Evolutionary conservation across 805 yeast genomes (phyloP), one percentile per base, ranked within the genome.

Genomic region (Metschnikowia shivogae): DNA sequence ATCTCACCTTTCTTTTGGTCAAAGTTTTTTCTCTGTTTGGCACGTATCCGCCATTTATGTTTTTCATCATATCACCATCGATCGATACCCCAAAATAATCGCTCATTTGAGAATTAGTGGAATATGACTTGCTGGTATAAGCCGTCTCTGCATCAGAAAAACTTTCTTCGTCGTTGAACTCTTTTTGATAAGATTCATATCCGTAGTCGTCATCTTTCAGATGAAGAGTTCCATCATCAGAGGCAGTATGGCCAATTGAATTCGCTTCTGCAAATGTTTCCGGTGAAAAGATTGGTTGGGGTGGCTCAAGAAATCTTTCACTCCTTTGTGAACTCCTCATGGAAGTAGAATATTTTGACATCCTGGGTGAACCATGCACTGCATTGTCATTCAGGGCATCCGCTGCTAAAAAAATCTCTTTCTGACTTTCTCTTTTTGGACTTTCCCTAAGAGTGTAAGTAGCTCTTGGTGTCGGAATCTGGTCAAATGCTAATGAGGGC

Each of bases 21-120:
- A 78, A 74, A 2, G 86, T 78, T 57, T 82, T 83, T 52, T 84
- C 84, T 56, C 88, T 79, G 42, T 80, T 75, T 8, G 87, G 86
- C n/a, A 63, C 57, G 45, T 58, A 70, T 1, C 69, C 70, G 43
- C 58, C 60, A 33, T 57, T 64, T 55, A 65, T 65, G 60, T 73
- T 68, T 39, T 70, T 62, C 76, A 74, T 74, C 52, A 73, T 66
- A 36, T 74, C 68, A 2, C 73, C 70, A 52, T 73, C 80, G 45
- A 75, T 72, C 1, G 73, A 72, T 20, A 68, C 66, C 6, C 74
- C 72, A 48, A 67, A 70, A 38, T 76, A 74, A 3, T 70, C 73
- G 35, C 67, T 59, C 37, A 63, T 68, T 17, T 40, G 35, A 24
- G 47, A 57, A 8, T 60, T 54, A 5, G 57, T 45, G 36, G 59